Base-by-base conservation (phyloP, 2,329 filamentous ascomycete genomes). In the Arthrinium puccinioides region DNA sequence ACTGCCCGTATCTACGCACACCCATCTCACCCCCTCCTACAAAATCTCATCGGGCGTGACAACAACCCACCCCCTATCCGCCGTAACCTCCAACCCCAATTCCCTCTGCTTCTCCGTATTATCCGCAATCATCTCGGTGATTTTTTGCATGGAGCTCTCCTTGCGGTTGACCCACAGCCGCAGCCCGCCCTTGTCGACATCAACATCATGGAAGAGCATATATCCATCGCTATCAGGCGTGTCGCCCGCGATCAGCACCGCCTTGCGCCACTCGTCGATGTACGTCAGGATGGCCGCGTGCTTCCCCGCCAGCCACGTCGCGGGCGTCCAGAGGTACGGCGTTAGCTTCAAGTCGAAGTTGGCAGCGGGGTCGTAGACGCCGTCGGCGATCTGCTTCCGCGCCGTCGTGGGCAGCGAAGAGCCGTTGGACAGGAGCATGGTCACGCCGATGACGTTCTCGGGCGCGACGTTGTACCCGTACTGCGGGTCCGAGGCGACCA, bases 391-490 rank as follows among this genome's bases (percentile, higher is more conserved):
- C 28, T 67, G 62, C 38, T 63, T 62, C 19, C 64, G 58, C 4
- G 63, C 43, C 1, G 57, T 57, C 0, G 60, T 64, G 4, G 63
- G 41, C 1, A 61, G 42, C 8, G 45, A 44, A 6, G 53, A 53
- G 28, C 42, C 39, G 35, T 59, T 56, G 23, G 46, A 51, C 39
- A 68, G 50, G 6, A 65, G 49, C 0, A 62, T 52, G 4, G 58
- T 61, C 10, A 67, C 62, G 19, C 64, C 64, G 15, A 67, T 64
- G 24, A 68, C 61, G 34, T 67, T 66, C 40, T 67, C 51, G 3
- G 64, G 50, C 21, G 56, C 56, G 6, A 67, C 61, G 41, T 67
- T 66, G 53, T 68, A 68, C 31, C 64, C 64, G 32, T 68, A 68
- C 41, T 55, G 55, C 7, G 62, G 61, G 39, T 67, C 64, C 2